These are phyloP conservation scores for Pyrenula massariospora DNA, from an alignment of 495 filamentous ascomycete genomes.

Conservation along the genomic window DNA sequence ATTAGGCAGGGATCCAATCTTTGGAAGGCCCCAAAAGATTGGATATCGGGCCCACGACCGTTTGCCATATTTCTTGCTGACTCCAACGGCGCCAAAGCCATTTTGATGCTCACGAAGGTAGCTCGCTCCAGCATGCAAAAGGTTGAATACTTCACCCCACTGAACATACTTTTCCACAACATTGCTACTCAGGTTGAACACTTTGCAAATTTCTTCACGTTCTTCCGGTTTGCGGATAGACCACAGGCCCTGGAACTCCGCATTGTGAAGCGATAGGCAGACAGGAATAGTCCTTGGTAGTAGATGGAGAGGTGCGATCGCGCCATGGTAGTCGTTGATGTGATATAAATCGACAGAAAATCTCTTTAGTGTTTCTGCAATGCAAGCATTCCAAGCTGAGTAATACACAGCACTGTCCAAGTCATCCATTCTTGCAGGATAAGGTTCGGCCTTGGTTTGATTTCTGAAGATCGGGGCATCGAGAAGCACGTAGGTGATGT, in stretches of 20 bases:
- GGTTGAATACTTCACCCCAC: conserved; percentile 58
- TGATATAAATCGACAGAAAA: conserved; percentile 46
- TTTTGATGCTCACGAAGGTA: conserved; percentile 52
- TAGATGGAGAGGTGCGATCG: conserved; percentile 48
- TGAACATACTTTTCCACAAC: conserved; percentile 47
- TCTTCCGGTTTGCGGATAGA: conserved; percentile 50
- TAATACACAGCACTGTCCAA: conserved; percentile 52
- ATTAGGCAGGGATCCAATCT: conserved; percentile 51
- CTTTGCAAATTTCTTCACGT: conserved; percentile 46
- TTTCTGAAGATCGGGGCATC: conserved; percentile 34
- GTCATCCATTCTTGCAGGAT: conserved; percentile 33
- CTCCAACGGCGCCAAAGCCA: conserved; percentile 54
- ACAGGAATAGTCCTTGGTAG: conserved; percentile 47
- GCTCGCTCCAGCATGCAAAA: conserved; percentile 50
- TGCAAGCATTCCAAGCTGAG: conserved; percentile 53
- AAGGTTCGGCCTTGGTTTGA: conserved; percentile 31
- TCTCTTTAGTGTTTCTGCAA: conserved; percentile 39
- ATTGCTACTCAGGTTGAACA: conserved; percentile 43
- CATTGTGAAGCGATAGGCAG: conserved; percentile 49
- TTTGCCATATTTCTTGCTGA: conserved; percentile 56
- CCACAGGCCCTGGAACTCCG: conserved; percentile 64
- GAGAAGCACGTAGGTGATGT: conserved; percentile 37
- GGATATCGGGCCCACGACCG: conserved; percentile 54
- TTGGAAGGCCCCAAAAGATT: conserved; percentile 55
- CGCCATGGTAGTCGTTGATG: conserved; percentile 62